Evolutionary conservation across 768 basidiomycete species (phyloP), one percentile per base, ranked within the genome.

Genomic region (Lentinula aciculospora): DNA sequence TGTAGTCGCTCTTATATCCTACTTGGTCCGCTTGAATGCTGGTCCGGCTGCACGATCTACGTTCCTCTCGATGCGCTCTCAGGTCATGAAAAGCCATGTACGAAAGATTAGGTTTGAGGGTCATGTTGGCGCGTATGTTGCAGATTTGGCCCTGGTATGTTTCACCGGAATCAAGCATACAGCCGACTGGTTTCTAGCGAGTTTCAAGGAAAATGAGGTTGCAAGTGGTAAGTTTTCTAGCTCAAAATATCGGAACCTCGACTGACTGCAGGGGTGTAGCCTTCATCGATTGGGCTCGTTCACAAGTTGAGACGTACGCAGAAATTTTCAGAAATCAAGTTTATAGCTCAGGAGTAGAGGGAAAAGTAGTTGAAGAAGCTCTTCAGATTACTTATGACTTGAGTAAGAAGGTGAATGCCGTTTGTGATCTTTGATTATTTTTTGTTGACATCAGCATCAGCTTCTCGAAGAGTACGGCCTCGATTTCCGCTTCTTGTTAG

Each of bases 111-210:
- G 81, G 48, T 95, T 94, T 62, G 93, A 96, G 63, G 95, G 96
- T 2, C 85, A 94, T 65, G 84, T 95, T 32, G 82, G 81, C 2
- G 79, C 87, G 49, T 98, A 96, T 65, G 81, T 98, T 48, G 87
- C 84, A 32, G 92, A 98, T 66, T 76, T 98, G 32, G 84, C 93
- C 2, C 78, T 94, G 40, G 91, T 98, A 0, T 84, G 88, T 58
- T 98, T 98, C 65, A 97, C 94, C 0, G 86, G 92, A 1, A 89
- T 99, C 68, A 95, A 97, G 68, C 93, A 98, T 67, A 97, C 95
- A 1, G 92, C 92, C 13, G 96, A 99, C 72, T 99, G 97, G 97
- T 99, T 92, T 71, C 76, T 98, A 63, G 87, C 89, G 0, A 94
- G 93, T 57, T 99, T 97, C 72, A 91, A 88, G 70, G 97, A 98